Evolutionary conservation across 768 basidiomycete genomes (phyloP).

Genomic region (Collybia sp.): DNA sequence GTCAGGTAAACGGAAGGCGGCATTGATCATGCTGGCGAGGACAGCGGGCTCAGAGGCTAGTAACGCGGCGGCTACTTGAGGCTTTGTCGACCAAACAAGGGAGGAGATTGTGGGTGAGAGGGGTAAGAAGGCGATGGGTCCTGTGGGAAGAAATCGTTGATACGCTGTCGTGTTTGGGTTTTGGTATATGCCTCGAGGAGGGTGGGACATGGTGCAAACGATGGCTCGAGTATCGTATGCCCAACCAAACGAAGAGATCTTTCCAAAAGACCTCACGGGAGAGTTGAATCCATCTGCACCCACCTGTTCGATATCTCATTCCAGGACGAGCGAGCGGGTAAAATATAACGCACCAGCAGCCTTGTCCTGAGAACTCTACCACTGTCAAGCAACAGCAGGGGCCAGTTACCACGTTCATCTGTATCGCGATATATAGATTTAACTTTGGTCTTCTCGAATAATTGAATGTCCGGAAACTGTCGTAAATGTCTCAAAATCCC

Average conservation of each 20-base stretch:
- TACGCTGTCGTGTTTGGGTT: constrained; percentile 77
- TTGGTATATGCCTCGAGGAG: constrained; percentile 57
- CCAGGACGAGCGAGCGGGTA: neutral
- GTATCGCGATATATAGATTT: constrained; percentile 56
- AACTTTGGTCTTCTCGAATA: constrained; percentile 76
- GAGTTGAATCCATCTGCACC: constrained; percentile 97
- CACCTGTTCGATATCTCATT: constrained; percentile 42
- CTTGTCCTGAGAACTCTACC: constrained; percentile 62
- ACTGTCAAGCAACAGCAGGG: constrained; percentile 68
- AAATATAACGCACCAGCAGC: constrained; percentile 53
- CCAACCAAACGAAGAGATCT: constrained; percentile 89
- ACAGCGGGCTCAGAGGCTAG: constrained; percentile 59
- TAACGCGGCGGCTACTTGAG: constrained; percentile 68
- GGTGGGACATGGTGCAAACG: constrained; percentile 83
- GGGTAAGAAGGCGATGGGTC: constrained; percentile 94
- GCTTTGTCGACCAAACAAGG: constrained; percentile 91
- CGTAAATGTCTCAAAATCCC: constrained; percentile 68
- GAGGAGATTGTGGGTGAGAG: constrained; percentile 76
- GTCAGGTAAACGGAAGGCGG: constrained; percentile 82
- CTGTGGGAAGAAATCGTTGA: constrained; percentile 92
- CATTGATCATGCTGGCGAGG: constrained; percentile 77
- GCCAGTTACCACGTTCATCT: constrained; percentile 66
- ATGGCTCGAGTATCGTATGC: constrained; percentile 85
- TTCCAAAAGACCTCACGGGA: constrained; percentile 82
- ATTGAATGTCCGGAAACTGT: constrained; percentile 42